Base-by-base conservation (phyloP, 371 early-diverging fungal genomes). In the Haplosporangium sp. region DNA sequence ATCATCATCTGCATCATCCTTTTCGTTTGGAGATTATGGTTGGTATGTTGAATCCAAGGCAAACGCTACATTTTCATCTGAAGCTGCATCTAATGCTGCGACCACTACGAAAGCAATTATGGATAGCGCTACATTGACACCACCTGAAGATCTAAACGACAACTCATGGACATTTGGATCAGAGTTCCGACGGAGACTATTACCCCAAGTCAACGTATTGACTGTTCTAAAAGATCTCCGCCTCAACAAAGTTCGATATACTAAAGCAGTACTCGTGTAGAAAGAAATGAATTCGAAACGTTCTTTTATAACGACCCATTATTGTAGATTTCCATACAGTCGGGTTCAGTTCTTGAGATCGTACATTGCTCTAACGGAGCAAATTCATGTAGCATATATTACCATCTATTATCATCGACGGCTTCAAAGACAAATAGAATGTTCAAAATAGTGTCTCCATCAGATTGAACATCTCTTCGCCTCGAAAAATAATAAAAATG, bases 161-260 rank as follows among this genome's bases (percentile, higher is more conserved):
- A 68, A 63, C 4, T 61, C 55, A 2, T 74, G 69, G 69, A 42
- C 40, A 7, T 61, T 74, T 61, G 74, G 69, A 42, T 61, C 65
- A 9, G 74, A 74, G 55, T 74, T 74, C 47, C 38, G 64, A 40
- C 42, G 38, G 37, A 74, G 61, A 57, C 48, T 74, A 13, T 20
- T 74, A 2, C 74, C 74, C 13, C 74, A 74, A 48, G 48, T 74
- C 37, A 20, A 56, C 20, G 15, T 59, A 15, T 47, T 74, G 61
- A 65, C 68, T 19, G 60, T 69, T 1, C 45, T 74, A 38, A 53
- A 56, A 35, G 74, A 65, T 39, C 40, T 74, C 8, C 58, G 65
- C 39, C 59, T 74, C 42, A 74, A 74, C 57, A 74, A 74, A 48
- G 74, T 74, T 17, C 69, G 50, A 11, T 74, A 74, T 58, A 61